phyloP scores from a whole-genome alignment of 192 early-diverging fungal genomes.

The Backusella circina region DNA sequence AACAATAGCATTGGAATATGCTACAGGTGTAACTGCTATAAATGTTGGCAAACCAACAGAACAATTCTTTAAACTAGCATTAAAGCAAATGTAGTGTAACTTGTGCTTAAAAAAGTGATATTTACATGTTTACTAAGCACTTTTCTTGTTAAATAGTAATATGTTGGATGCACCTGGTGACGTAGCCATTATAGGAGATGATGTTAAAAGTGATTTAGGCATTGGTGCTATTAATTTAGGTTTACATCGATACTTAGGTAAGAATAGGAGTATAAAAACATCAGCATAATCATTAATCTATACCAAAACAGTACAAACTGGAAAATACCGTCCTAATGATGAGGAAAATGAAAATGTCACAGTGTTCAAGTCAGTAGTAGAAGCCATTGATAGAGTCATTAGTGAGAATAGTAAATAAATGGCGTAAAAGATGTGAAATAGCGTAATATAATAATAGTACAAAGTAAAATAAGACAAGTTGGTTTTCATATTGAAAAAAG shows the following conservation, averaged over 20 bases:
- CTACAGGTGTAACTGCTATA: conserved; percentile 57
- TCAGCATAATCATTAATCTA: background rate
- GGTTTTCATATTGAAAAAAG: too few relatives aligned
- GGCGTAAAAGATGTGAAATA: too few relatives aligned
- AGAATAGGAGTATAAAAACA: background rate
- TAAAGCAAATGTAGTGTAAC: conserved; percentile 58
- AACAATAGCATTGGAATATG: conserved; percentile 75
- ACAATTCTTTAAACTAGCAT: conserved; percentile 74
- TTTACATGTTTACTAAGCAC: background rate
- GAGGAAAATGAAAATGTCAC: conserved; percentile 34
- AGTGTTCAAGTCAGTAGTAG: conserved; percentile 62
- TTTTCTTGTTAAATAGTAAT: background rate
- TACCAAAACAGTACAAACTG: conserved; percentile 59
- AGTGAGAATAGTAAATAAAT: background rate
- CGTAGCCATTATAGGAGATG: conserved; percentile 88
- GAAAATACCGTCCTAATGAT: conserved; percentile 78
- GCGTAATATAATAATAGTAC: too few relatives aligned
- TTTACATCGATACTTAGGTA: conserved; percentile 50
- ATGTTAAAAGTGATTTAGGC: conserved; percentile 78
- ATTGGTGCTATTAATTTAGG: conserved; percentile 76
- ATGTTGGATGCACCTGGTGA: conserved; percentile 38
- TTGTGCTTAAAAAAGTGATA: background rate
- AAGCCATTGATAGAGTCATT: conserved; percentile 61
- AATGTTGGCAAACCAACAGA: conserved; percentile 81
- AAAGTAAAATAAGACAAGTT: too few relatives aligned